These are phyloP conservation scores for Cynara cardunculus DNA, from an alignment of 129 eudicot species.

Conservation along the genomic window DNA sequence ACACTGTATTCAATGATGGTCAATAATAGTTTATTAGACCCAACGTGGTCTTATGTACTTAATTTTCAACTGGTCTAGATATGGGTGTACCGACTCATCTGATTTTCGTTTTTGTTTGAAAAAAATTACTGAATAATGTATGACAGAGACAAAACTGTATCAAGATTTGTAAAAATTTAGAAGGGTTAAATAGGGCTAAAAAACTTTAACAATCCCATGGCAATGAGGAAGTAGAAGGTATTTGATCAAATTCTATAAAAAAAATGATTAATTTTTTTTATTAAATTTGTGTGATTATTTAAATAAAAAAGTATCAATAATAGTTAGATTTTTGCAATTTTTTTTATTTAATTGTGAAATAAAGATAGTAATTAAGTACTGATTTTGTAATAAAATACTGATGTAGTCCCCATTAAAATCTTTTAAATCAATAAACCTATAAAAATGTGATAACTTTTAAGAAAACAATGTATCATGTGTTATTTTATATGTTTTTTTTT, in stretches of 20 bases:
- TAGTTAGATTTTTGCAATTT: background rate
- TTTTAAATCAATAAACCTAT: too few species aligned
- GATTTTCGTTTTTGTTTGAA: background rate
- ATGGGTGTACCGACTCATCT: constrained; percentile 9
- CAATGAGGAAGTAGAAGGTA: background rate
- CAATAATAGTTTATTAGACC: constrained; percentile 14
- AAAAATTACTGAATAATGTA: background rate
- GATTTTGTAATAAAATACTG: background rate
- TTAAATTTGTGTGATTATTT: background rate
- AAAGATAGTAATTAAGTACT: background rate
- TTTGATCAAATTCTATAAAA: background rate
- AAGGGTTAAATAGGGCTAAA: background rate
- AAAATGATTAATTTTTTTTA: too few species aligned
- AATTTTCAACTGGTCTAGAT: constrained; percentile 17
- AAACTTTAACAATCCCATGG: background rate
- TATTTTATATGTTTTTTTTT: too few species aligned
- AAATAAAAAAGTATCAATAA: background rate
- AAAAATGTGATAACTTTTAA: too few species aligned
- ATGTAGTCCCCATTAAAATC: too few species aligned
- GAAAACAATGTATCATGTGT: too few species aligned
- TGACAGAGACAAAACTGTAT: background rate
- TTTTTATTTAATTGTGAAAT: background rate
- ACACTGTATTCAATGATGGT: constrained; percentile 28
- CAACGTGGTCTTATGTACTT: constrained; percentile 23
- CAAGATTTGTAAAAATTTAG: background rate